A percentile compares a stretch with the other conserved stretches of the same genome.
Evolutionary conservation across 805 yeast species (phyloP).

Genomic region (Lachancea lanzarotensis): DNA sequence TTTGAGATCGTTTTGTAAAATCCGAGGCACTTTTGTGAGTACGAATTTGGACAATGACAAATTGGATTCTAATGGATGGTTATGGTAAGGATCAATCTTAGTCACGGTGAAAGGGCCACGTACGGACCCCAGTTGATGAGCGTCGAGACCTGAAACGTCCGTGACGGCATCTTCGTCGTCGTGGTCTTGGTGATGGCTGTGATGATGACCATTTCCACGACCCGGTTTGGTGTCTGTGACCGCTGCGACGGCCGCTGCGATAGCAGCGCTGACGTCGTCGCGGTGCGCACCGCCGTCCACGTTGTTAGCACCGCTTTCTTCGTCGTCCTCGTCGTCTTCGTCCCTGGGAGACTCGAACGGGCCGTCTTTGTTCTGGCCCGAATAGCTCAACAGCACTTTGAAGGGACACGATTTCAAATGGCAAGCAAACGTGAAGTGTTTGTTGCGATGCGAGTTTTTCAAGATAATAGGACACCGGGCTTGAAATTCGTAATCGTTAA

Average conservation of each 20-base stretch:
- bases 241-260: conserved; percentile 33
- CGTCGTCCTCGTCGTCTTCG: not conserved
- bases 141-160: not conserved
- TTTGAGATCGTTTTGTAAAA: conserved; percentile 30
- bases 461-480: conserved; percentile 32
- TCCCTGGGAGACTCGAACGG: conserved; percentile 2
- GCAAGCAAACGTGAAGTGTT: conserved; percentile 34
- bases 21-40: conserved; percentile 30
- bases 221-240: conserved; percentile 20
- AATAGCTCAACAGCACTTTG: conserved; percentile 29
- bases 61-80: conserved; percentile 31
- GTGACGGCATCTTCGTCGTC: not conserved
- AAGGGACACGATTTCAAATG: conserved; percentile 31
- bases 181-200: not conserved
- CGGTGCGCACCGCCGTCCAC: conserved; percentile 10
- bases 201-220: too few species aligned
- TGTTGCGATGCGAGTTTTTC: conserved; percentile 32
- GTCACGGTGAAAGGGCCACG: conserved; percentile 32
- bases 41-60: conserved; percentile 28
- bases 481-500: conserved; percentile 33
- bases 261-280: conserved; percentile 30
- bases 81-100: conserved; percentile 32
- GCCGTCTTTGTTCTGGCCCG: conserved; percentile 18
- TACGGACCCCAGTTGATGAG: conserved; percentile 8
- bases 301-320: conserved; percentile 3